Base-by-base conservation (phyloP, 2,329 filamentous ascomycete species). In the Malbranchea zuffiana region DNA sequence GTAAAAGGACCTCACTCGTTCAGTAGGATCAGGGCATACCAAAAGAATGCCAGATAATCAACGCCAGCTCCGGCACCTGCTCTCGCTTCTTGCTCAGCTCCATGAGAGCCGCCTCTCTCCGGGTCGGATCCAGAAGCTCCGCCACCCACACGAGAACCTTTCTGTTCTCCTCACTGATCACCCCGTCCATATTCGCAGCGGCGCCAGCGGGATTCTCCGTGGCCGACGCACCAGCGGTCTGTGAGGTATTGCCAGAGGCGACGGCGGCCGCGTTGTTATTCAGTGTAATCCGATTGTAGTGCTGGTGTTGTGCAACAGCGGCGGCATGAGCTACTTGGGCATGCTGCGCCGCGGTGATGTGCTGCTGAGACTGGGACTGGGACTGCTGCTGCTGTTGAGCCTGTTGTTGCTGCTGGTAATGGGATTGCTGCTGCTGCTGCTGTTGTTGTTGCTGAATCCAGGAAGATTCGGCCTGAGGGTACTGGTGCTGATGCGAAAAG, bases 71-170 rank as follows among this genome's bases (percentile, higher is more conserved):
- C 0, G 90, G 88, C 11, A 98, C 90, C 62, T 96, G 90, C 63
- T 98, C 90, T 40, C 90, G 72, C 73, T 98, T 98, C 71, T 98
- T 98, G 66, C 88, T 96, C 35, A 98, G 72, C 62, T 98, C 90
- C 54, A 98, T 72, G 37, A 98, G 71, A 33, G 90, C 90, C 3
- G 84, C 80, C 66, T 96, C 90, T 45, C 90, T 75, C 18, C 86
- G 87, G 50, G 73, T 78, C 47, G 87, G 82, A 58, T 86, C 88
- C 55, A 96, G 72, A 40, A 95, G 71, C 58, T 95, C 87, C 37
- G 87, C 84, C 46, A 95, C 90, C 70, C 85, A 95, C 45, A 78
- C 78, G 61, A 95, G 76, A n/a, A 92, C 90, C 47, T 87, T 77
- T 49, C 85, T 75, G 61, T 94, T 94, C 57, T 95, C 88, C 57